Conservation (phyloP, 2,329 filamentous ascomycete genomes). For the Basipetospora chlamydospora region DNA sequence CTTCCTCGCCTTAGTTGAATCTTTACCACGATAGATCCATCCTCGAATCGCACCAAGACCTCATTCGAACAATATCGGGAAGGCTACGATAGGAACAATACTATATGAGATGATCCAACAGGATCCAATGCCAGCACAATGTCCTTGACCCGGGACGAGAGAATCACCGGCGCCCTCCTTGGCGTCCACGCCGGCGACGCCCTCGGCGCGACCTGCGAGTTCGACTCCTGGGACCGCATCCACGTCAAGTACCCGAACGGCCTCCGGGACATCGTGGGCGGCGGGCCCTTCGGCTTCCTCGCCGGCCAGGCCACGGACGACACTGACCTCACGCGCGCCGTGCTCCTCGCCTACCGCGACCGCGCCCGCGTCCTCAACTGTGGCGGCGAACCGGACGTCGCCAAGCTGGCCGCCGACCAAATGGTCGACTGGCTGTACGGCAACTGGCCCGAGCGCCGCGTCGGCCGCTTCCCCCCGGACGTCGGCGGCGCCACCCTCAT, state of each 20-base stretch:
- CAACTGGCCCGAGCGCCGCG: constrained; percentile 23
- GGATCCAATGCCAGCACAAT: too few relatives aligned
- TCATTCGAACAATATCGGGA: too few relatives aligned
- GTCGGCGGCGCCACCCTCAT: constrained; percentile 23
- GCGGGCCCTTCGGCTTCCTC: constrained; percentile 26
- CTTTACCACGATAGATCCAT: too few relatives aligned
- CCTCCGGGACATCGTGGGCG: constrained; percentile 27
- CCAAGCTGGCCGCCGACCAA: constrained; percentile 19
- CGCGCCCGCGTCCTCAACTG: background rate
- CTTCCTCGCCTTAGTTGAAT: too few relatives aligned
- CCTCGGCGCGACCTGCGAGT: constrained; percentile 30
- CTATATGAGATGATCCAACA: too few relatives aligned
- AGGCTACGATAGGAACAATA: too few relatives aligned
- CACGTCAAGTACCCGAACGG: constrained; percentile 19
- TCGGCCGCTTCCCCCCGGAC: constrained; percentile 20
- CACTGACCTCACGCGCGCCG: constrained; percentile 29
- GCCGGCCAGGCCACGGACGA: constrained; percentile 31
- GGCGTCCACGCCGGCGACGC: constrained; percentile 31
- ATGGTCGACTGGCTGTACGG: constrained; percentile 27
- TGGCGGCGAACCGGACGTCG: constrained; percentile 14
- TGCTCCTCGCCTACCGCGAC: constrained; percentile 26
- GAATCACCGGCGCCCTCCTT: constrained; percentile 26
- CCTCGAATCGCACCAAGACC: too few relatives aligned
- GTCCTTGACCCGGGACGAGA: background rate
- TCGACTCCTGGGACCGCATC: constrained; percentile 20